These are phyloP conservation scores for Rugiboletus extremiorientalis DNA, from an alignment of 1,284 basidiomycete species.

Conservation along the genomic window DNA sequence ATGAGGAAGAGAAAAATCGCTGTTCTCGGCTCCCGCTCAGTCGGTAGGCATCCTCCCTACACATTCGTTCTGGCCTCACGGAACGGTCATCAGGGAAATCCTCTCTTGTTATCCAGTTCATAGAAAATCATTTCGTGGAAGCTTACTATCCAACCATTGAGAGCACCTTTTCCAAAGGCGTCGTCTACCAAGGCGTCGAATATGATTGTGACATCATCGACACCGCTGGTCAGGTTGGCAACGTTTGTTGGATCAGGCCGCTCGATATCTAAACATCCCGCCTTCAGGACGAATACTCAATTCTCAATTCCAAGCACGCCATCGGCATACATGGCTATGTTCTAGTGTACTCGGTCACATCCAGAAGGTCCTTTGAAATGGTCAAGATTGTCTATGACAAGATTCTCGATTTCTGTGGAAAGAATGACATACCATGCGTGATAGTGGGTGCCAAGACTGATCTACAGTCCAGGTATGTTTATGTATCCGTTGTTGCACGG, in stretches of 20 bases:
- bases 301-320: constrained; percentile 80
- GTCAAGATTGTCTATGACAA: constrained; percentile 96
- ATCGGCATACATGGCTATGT: constrained; percentile 86
- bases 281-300: constrained; percentile 75
- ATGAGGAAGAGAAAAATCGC: constrained; percentile 85
- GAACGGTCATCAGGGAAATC: constrained; percentile 61
- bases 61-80: constrained; percentile 14
- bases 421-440: constrained; percentile 90
- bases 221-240: constrained; percentile 85
- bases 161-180: constrained; percentile 81
- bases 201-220: constrained; percentile 98
- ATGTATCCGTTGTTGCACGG: constrained; percentile 9
- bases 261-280: not conserved
- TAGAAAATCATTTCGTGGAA: constrained; percentile 71
- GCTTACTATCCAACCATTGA: constrained; percentile 97
- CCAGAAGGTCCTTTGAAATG: constrained; percentile 94
- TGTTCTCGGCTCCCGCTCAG: constrained; percentile 77
- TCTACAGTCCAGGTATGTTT: constrained; percentile 66
- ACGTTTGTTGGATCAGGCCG: not conserved
- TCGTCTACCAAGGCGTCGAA: constrained; percentile 82
- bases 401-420: constrained; percentile 93
- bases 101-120: constrained; percentile 74
- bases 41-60: constrained; percentile 51
- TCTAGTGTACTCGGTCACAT: constrained; percentile 94
- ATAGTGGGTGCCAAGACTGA: constrained; percentile 97